These are phyloP conservation scores for Hypoxylon sp. DNA, from an alignment of 2,329 filamentous ascomycete species.

Conservation along the genomic window DNA sequence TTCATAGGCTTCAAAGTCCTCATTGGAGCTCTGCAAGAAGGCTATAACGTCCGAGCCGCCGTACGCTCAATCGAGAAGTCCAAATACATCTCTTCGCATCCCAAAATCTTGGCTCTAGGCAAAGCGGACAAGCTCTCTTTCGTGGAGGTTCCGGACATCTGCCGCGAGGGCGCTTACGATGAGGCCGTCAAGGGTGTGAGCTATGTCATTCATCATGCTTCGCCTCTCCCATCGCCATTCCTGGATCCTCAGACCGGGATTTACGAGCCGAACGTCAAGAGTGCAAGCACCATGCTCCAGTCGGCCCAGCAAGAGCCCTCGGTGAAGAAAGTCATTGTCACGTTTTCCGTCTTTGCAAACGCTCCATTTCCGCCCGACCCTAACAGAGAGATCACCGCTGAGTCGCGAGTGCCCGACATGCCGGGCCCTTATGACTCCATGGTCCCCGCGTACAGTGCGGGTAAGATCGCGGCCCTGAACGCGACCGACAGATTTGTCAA, in stretches of 20 bases:
- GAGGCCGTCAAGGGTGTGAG: conserved; percentile 43
- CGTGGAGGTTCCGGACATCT: conserved; percentile 45
- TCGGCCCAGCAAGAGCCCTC: conserved; percentile 43
- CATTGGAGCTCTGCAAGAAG: conserved; percentile 42
- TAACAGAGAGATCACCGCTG: conserved; percentile 33
- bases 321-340: conserved; percentile 46
- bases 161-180: conserved; percentile 45
- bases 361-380: conserved; percentile 24
- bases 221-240: conserved; percentile 40
- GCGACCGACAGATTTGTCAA: conserved; percentile 45
- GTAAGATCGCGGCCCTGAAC: conserved; percentile 43
- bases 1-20: conserved; percentile 49
- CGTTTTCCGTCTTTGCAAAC: conserved; percentile 47
- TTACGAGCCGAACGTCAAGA: conserved; percentile 45
- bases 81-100: conserved; percentile 42
- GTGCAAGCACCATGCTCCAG: conserved; percentile 31
- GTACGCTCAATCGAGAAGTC: conserved; percentile 47
- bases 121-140: conserved; percentile 41
- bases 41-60: conserved; percentile 46
- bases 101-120: conserved; percentile 37
- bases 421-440: conserved; percentile 35
- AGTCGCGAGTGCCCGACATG: conserved; percentile 40
- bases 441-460: conserved; percentile 40
- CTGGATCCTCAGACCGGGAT: conserved; percentile 39
- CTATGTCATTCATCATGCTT: conserved; percentile 47